Evolutionary conservation across 331 rosid species (phyloP).

Genomic region (Prunus yedoensis): DNA sequence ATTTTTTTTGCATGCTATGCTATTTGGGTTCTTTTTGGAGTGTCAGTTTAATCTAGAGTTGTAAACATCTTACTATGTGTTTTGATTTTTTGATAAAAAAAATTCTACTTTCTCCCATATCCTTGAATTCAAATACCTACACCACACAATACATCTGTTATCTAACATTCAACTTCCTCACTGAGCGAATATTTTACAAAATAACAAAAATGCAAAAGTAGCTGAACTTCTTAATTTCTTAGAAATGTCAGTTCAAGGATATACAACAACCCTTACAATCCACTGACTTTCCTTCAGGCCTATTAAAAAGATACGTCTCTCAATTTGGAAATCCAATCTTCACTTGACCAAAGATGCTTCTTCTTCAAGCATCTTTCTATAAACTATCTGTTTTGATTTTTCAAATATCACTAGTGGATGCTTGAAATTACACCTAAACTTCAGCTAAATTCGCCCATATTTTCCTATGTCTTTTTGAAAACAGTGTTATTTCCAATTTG

Average conservation of each 20-base stretch:
- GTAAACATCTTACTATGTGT: not conserved
- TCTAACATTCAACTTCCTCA: not conserved
- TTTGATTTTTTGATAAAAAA: not conserved
- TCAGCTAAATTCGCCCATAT: not conserved
- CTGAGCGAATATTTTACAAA: not conserved
- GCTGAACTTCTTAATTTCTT: not conserved
- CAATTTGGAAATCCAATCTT: not conserved
- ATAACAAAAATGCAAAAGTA: not conserved
- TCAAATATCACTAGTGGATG: not conserved
- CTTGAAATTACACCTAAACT: not conserved
- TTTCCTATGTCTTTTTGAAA: not conserved
- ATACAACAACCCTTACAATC: not conserved
- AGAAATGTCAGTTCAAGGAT: not conserved
- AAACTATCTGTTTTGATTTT: not conserved
- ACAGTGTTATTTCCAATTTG: not conserved
- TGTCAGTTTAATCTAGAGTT: not conserved
- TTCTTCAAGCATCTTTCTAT: not conserved
- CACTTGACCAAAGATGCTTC: not conserved
- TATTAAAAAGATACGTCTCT: not conserved
- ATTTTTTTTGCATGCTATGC: not conserved
- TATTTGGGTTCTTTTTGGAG: not conserved
- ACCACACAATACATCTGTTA: not conserved
- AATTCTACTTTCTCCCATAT: not conserved
- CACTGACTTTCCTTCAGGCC: not conserved
- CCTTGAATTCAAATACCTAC: not conserved